These are phyloP conservation scores for Zygoascus sp. DNA, from an alignment of 1,139 yeast species.

Conservation along the genomic window DNA sequence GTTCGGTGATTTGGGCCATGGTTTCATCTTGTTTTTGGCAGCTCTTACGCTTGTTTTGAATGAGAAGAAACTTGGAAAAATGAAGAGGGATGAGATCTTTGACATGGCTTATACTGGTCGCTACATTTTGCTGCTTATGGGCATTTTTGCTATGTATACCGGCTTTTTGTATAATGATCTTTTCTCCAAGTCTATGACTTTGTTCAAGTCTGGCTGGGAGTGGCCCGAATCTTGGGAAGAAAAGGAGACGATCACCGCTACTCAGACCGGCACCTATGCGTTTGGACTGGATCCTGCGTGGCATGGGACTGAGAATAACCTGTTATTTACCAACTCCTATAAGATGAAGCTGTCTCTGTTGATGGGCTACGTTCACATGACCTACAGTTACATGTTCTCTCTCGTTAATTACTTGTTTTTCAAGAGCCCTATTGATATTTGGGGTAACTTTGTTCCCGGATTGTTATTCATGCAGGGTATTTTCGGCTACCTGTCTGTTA, in stretches of 20 bases:
- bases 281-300: conserved; percentile 91
- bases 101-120: conserved; percentile 96
- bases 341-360: conserved; percentile 93
- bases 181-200: conserved; percentile 82
- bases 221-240: conserved; percentile 73
- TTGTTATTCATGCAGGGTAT: conserved; percentile 91
- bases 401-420: conserved; percentile 73
- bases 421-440: conserved; percentile 72
- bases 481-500: conserved; percentile 80
- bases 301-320: conserved; percentile 94
- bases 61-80: conserved; percentile 59
- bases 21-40: conserved; percentile 69
- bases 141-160: conserved; percentile 85
- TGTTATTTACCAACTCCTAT: conserved; percentile 86
- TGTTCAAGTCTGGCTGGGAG: conserved; percentile 85
- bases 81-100: conserved; percentile 85
- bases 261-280: conserved; percentile 63
- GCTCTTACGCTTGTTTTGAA: conserved; percentile 65
- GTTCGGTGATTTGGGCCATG: conserved; percentile 99
- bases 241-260: conserved; percentile 61
- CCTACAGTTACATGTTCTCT: conserved; percentile 81
- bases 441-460: conserved; percentile 94
- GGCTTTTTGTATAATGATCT: conserved; percentile 91
- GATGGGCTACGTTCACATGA: conserved; percentile 95
- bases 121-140: conserved; percentile 86